Percentiles rank a stretch among this genome's conserved stretches.
phyloP scores from a whole-genome alignment of 202 grass and related monocot genomes.

The Digitaria exilis region DNA sequence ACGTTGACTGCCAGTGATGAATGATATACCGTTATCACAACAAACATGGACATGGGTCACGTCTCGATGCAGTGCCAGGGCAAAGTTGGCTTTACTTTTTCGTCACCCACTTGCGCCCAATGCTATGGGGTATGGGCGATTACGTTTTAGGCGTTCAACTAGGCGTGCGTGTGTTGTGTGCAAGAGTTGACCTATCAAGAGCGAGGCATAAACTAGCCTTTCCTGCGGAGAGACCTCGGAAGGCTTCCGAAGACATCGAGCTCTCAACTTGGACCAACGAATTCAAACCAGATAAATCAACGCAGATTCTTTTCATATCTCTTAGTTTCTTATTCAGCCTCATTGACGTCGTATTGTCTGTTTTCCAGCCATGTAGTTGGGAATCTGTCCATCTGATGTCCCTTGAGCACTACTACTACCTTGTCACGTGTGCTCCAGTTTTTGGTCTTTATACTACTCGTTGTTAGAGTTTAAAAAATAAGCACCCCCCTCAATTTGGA shows the following conservation, averaged over 20 bases:
- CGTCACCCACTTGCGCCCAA: conserved; percentile 29
- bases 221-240: background rate
- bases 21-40: background rate
- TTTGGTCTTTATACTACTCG: background rate
- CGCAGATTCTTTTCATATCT: conserved; percentile 7
- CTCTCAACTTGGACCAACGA: conserved; percentile 39
- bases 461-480: background rate
- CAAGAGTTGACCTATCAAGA: conserved; percentile 44
- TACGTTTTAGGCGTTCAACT: conserved; percentile 38
- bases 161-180: background rate
- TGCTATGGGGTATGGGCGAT: background rate
- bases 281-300: conserved; percentile 41
- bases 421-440: background rate
- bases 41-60: conserved; percentile 25
- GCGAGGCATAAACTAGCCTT: background rate
- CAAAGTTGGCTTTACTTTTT: background rate
- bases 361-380: background rate
- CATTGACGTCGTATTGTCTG: conserved; percentile 16
- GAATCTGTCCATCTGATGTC: conserved; percentile 3
- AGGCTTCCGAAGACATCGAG: conserved; percentile 30
- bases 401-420: too few relatives aligned
- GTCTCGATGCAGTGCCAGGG: conserved; percentile 16
- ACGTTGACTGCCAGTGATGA: conserved; percentile 2
- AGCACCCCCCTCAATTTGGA: background rate
- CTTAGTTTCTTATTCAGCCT: background rate